Evolutionary conservation across 1,284 basidiomycete genomes (phyloP).

Genomic region (Cystobasidiaceae sp.): DNA sequence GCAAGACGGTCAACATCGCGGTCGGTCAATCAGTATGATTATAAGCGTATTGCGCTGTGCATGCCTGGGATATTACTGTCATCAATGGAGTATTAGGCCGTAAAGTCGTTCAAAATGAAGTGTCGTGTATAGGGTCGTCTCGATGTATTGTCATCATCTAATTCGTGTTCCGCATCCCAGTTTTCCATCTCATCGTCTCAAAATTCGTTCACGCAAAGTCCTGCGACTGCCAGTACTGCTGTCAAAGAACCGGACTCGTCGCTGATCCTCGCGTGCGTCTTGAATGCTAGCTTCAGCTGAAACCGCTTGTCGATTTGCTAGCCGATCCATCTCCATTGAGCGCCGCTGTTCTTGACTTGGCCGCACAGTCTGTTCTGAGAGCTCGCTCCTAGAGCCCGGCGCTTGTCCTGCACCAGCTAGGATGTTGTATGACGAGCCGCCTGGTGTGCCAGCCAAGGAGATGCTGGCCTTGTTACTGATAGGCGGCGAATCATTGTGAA

Average conservation of each 20-base stretch:
- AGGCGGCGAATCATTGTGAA: background rate
- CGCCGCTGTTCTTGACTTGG: constrained; percentile 10
- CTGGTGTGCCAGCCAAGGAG: background rate
- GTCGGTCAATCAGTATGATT: too few species aligned
- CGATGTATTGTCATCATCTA: too few species aligned
- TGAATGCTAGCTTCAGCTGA: too few species aligned
- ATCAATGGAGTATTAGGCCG: too few species aligned
- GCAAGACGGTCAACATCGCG: too few species aligned
- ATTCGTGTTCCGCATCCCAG: too few species aligned
- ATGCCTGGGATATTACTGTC: too few species aligned
- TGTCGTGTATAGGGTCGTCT: too few species aligned
- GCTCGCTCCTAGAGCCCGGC: background rate
- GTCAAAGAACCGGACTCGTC: constrained; percentile 2
- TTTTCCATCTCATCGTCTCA: too few species aligned
- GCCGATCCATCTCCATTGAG: background rate
- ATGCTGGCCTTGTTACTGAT: constrained; percentile 5
- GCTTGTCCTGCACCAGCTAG: background rate
- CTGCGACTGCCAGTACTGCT: constrained; percentile 2
- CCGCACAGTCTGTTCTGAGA: constrained; percentile 5
- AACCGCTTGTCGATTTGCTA: background rate
- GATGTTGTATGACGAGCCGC: background rate
- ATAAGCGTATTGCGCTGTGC: too few species aligned
- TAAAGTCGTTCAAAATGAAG: too few species aligned
- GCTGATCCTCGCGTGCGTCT: background rate
- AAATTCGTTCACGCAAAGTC: background rate